Base-by-base conservation (phyloP, 352 stramenopile genomes). In the Pythium aristosporum region DNA sequence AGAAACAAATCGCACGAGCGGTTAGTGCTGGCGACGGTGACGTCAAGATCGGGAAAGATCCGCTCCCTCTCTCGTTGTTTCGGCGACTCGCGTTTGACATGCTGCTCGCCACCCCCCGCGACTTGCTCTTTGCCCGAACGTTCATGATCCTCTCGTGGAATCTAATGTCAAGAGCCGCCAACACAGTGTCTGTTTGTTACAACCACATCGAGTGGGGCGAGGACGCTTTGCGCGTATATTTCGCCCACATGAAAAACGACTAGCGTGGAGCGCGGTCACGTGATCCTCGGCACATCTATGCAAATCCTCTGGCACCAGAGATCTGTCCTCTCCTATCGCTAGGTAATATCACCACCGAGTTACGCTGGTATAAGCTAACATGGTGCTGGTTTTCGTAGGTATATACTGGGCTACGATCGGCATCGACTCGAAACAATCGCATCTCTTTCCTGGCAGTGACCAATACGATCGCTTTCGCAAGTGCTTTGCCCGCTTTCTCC, bases 171-270 rank as follows among this genome's bases (percentile, higher is more conserved):
- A 0, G 39, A 30, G 54, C 54, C 0, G 41, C 54, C 32, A 61
- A 61, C 18, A 52, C 54, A n/a, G 41, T 61, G 12, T 50, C 54
- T 15, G 15, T 61, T 39, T 61, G 54, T 23, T 52, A 32, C 41
- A 8, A 28, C 11, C 65, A 77, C 42, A 39, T 79, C 2, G 56
- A 69, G 20, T 82, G 55, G 56, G 34, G 53, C 0, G 65, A 73
- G 15, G 71, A 82, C 63, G 61, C 74, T 15, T 36, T 77, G 0
- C 57, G 65, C 18, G 66, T 79, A 0, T 75, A 68, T 46, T 82
- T 79, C 39, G 61, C 70, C 0, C 63, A 81, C 25, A 77, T 72
- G 63, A 77, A 79, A 34, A 77, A 69, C 8, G 60, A 76, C 20
- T 63, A 82, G 49, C 21, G 43, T 11, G 72, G 63, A 10, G 57